phyloP scores from a whole-genome alignment of 164 flowering plant species.

The Dillenia suffruticosa region DNA sequence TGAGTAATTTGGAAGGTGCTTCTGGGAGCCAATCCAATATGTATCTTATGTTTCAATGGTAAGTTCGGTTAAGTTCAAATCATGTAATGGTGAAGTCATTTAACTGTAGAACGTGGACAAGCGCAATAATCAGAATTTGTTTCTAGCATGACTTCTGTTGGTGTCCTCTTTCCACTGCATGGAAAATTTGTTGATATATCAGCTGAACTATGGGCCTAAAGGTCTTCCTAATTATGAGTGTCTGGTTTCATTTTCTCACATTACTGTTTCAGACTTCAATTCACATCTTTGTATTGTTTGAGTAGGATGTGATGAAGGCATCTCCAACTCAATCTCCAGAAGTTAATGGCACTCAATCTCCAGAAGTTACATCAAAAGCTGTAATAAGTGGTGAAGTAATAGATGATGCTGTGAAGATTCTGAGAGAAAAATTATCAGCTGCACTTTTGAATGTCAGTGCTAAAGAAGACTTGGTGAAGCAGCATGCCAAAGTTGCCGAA shows the following conservation, averaged over 20 bases:
- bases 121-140: too few species aligned
- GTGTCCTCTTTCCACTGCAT: too few species aligned
- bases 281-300: slow-evolving; percentile 1
- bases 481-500: slow-evolving; percentile 70
- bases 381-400: slow-evolving; percentile 31
- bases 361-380: slow-evolving; percentile 63
- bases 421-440: slow-evolving; percentile 70
- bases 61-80: too few species aligned
- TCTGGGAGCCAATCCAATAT: too few species aligned
- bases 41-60: too few species aligned
- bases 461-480: slow-evolving; percentile 63
- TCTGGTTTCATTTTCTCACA: not conserved
- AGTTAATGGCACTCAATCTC: slow-evolving; percentile 49
- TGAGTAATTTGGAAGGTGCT: too few species aligned
- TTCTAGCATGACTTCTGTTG: too few species aligned
- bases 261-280: not conserved
- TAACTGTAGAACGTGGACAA: too few species aligned
- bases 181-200: too few species aligned
- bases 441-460: slow-evolving; percentile 71
- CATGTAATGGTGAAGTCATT: too few species aligned
- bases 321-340: slow-evolving; percentile 32
- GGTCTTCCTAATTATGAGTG: not conserved
- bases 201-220: too few species aligned
- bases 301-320: slow-evolving; percentile 32
- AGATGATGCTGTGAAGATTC: slow-evolving; percentile 36